Conservation (phyloP, 2,329 filamentous ascomycete genomes). For the Colletotrichum abscissum region DNA sequence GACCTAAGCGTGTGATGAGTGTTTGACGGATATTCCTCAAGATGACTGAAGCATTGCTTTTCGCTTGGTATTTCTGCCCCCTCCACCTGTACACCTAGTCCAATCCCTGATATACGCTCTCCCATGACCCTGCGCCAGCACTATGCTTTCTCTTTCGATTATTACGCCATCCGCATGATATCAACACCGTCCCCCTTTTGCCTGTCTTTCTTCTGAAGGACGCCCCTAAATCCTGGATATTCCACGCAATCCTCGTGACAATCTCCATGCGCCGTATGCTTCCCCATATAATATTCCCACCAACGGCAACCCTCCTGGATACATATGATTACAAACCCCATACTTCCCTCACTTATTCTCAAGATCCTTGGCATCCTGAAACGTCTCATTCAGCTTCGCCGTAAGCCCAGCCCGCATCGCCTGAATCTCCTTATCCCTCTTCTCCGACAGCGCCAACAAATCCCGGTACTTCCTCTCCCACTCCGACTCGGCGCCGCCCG, state of each 20-base stretch:
- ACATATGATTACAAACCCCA: neutral
- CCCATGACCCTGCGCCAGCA: neutral
- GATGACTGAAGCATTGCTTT: neutral
- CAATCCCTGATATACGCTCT: neutral
- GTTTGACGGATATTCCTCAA: neutral
- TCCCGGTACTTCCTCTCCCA: conserved; percentile 67
- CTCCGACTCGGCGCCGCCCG: conserved; percentile 34
- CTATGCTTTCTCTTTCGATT: conserved; percentile 1
- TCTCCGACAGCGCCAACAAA: conserved; percentile 69
- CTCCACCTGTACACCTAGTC: neutral
- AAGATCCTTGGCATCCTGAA: conserved; percentile 4
- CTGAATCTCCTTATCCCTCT: conserved; percentile 64
- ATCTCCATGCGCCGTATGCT: neutral
- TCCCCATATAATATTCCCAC: neutral
- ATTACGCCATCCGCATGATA: neutral
- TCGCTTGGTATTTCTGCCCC: neutral
- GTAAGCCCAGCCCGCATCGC: conserved; percentile 57
- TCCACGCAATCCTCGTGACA: neutral
- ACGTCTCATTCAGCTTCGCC: conserved; percentile 42
- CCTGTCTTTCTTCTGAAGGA: neutral
- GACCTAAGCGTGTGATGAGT: no score
- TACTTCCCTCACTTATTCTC: neutral
- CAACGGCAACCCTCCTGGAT: neutral
- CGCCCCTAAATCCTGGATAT: neutral
- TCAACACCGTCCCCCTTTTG: neutral